Conservation (phyloP, 352 stramenopile species). For the Phytophthora idaei region DNA sequence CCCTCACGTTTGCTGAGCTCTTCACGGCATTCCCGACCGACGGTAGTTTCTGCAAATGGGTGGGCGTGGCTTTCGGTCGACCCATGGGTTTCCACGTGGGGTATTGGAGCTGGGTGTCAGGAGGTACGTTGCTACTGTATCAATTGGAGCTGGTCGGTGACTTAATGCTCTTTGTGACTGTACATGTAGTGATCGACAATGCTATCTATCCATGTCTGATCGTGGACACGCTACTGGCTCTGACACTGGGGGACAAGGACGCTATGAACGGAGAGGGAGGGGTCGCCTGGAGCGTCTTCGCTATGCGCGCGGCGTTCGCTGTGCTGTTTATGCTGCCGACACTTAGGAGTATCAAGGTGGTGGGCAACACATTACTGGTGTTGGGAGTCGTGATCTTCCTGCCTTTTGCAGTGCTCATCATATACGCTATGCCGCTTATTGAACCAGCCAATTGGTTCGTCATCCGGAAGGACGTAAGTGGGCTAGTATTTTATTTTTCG, state of each 20-base stretch:
- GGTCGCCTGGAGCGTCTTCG: conserved; percentile 46
- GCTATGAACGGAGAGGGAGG: conserved; percentile 16
- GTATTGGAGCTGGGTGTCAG: conserved; percentile 50
- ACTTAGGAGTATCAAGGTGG: conserved; percentile 71
- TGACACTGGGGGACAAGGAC: conserved; percentile 37
- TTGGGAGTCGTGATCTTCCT: conserved; percentile 75
- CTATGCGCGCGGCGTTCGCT: conserved; percentile 55
- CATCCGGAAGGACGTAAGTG: conserved; percentile 53
- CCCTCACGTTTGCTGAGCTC: conserved; percentile 76
- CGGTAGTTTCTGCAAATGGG: conserved; percentile 82
- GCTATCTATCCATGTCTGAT: conserved; percentile 87
- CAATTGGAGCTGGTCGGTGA: neutral
- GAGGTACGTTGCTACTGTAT: neutral
- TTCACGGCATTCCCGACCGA: conserved; percentile 85
- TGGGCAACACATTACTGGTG: conserved; percentile 65
- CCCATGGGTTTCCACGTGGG: conserved; percentile 88
- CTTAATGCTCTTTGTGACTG: conserved; percentile 15
- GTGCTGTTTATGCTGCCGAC: conserved; percentile 78
- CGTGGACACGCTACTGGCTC: conserved; percentile 66
- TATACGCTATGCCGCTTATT: conserved; percentile 60
- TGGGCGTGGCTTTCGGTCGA: conserved; percentile 76
- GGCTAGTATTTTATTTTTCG: neutral
- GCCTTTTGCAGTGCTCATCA: conserved; percentile 65
- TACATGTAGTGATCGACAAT: conserved; percentile 73
- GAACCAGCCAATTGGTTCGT: conserved; percentile 71